A percentile compares a stretch with the other conserved stretches of the same genome.
These are phyloP conservation scores for Arachnopeziza araneosa DNA, from an alignment of 2,329 filamentous ascomycete species.

Conservation along the genomic window DNA sequence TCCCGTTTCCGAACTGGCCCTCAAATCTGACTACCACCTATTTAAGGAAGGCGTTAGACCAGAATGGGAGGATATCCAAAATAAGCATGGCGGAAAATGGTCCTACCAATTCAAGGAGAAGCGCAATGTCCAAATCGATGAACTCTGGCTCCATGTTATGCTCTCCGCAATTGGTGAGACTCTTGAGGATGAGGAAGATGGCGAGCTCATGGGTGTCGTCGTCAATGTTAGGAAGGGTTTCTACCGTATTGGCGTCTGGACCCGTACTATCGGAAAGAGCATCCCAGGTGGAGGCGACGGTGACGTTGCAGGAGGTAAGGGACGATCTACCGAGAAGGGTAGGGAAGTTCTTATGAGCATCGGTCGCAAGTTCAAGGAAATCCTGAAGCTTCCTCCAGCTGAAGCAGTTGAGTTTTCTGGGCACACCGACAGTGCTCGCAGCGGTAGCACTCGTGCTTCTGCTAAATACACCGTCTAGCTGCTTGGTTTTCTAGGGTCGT, in stretches of 20 bases:
- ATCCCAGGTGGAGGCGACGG: slow-evolving; percentile 70
- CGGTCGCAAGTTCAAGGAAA: slow-evolving; percentile 87
- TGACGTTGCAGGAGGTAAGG: slow-evolving; percentile 70
- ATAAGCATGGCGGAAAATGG: slow-evolving; percentile 99
- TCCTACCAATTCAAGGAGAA: slow-evolving; percentile 98
- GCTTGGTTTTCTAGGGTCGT: neutral
- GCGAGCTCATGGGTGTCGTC: slow-evolving; percentile 98
- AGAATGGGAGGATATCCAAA: slow-evolving; percentile 97
- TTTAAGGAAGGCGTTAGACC: slow-evolving; percentile 97
- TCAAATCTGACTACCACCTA: slow-evolving; percentile 98
- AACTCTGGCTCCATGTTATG: slow-evolving; percentile 96
- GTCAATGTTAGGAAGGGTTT: slow-evolving; percentile 98
- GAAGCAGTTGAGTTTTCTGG: slow-evolving; percentile 93
- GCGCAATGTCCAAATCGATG: slow-evolving; percentile 84
- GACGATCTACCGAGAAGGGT: slow-evolving; percentile 73
- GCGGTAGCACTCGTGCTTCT: slow-evolving; percentile 91
- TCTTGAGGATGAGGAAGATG: slow-evolving; percentile 92
- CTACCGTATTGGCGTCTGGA: slow-evolving; percentile 97
- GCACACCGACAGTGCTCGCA: slow-evolving; percentile 89
- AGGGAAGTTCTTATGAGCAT: slow-evolving; percentile 80
- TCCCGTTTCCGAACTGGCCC: slow-evolving; percentile 86
- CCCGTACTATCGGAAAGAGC: slow-evolving; percentile 82
- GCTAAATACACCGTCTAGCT: slow-evolving; percentile 81
- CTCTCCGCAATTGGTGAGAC: slow-evolving; percentile 96
- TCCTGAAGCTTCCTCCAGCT: slow-evolving; percentile 68